Evolutionary conservation across 2,329 filamentous ascomycete genomes (phyloP).

Genomic region (Alternaria panax): DNA sequence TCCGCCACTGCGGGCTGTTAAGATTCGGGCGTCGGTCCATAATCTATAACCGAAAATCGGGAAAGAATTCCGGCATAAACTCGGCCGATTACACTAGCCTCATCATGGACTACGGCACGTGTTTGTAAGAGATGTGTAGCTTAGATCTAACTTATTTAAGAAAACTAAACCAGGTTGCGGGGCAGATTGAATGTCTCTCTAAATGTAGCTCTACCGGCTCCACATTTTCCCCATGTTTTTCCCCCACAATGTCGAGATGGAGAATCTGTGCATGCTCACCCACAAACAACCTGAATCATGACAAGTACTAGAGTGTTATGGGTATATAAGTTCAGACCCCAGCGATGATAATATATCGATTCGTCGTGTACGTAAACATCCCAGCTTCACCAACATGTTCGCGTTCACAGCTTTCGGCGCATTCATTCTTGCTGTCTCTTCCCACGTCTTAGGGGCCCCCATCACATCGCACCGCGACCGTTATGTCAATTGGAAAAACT

Average conservation of each 20-base stretch:
- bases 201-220: background rate
- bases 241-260: background rate
- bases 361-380: too few species aligned
- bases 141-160: too few species aligned
- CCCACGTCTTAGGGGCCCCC: background rate
- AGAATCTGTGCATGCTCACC: background rate
- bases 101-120: too few species aligned
- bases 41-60: background rate
- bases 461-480: background rate
- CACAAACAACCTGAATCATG: background rate
- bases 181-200: background rate
- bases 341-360: too few species aligned
- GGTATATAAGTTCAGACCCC: too few species aligned
- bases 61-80: background rate
- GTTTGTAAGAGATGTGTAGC: too few species aligned
- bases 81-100: too few species aligned
- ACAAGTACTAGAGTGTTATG: too few species aligned
- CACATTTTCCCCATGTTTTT: background rate
- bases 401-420: background rate
- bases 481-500: conserved; percentile 23
- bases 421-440: background rate
- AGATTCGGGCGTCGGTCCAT: background rate
- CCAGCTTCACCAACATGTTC: background rate
- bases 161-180: background rate
- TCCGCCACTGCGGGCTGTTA: too few species aligned